A percentile compares a stretch with the other conserved stretches of the same genome.
Evolutionary conservation across 345 rosid species (phyloP).

Genomic region (Salix exigua): DNA sequence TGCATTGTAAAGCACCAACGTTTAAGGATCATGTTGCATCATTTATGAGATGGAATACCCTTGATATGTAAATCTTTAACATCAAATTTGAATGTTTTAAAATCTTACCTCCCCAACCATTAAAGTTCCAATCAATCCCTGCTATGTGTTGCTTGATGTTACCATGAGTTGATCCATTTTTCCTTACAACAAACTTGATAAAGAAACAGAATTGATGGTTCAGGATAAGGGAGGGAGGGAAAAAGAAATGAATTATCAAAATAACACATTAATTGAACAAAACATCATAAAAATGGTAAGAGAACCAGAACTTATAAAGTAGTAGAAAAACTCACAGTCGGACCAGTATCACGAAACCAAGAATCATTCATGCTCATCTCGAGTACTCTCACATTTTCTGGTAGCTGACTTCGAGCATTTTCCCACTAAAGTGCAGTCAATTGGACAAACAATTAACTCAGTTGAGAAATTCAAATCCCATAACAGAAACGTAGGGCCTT

Average conservation of each 20-base stretch:
- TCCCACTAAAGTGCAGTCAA: conserved; percentile 56
- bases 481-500: conserved; percentile 1
- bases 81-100: not conserved
- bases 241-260: not conserved
- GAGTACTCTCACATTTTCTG: conserved; percentile 65
- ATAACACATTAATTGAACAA: not conserved
- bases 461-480: conserved; percentile 2
- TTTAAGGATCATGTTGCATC: not conserved
- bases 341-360: conserved; percentile 95
- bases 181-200: conserved; percentile 57
- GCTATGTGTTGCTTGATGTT: conserved; percentile 47
- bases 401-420: conserved; percentile 71
- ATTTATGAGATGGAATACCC: not conserved
- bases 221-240: not conserved
- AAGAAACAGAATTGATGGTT: not conserved
- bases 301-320: not conserved
- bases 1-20: not conserved
- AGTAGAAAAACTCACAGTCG: conserved; percentile 59
- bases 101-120: conserved; percentile 79
- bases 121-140: conserved; percentile 88
- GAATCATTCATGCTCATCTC: conserved; percentile 96
- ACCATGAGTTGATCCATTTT: conserved; percentile 22
- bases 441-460: not conserved
- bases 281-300: not conserved
- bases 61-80: not conserved